Evolutionary conservation across 208 protist species (phyloP).

Genomic region (Trypanosoma rangeli): DNA sequence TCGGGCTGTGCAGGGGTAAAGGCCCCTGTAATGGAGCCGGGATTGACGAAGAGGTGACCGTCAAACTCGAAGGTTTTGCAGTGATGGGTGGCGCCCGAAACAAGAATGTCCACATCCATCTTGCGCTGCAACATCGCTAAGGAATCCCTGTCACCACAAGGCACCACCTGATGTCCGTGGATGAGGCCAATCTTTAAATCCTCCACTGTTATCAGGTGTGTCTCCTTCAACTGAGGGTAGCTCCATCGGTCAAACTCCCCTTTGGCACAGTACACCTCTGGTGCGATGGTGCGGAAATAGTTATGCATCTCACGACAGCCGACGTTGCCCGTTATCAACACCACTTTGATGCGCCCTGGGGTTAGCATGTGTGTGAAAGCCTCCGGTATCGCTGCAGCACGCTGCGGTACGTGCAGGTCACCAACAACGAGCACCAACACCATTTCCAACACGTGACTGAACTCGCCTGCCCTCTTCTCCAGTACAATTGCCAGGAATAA

Average conservation of each 20-base stretch:
- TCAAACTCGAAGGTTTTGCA: slow-evolving; percentile 93
- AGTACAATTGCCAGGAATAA: background rate
- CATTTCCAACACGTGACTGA: slow-evolving; percentile 30
- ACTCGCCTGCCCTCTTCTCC: background rate
- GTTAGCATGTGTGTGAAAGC: slow-evolving; percentile 96
- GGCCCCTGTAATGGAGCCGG: slow-evolving; percentile 98
- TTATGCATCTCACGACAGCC: slow-evolving; percentile 94
- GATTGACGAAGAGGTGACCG: slow-evolving; percentile 98
- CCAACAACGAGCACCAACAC: slow-evolving; percentile 98
- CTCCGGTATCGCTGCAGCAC: slow-evolving; percentile 91
- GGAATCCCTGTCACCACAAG: slow-evolving; percentile 94
- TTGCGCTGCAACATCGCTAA: slow-evolving; percentile 95
- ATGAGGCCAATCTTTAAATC: slow-evolving; percentile 97
- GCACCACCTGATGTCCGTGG: slow-evolving; percentile 97
- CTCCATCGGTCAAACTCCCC: slow-evolving; percentile 96
- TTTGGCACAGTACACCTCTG: slow-evolving; percentile 95
- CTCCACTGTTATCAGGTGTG: slow-evolving; percentile 94
- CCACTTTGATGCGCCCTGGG: slow-evolving; percentile 95
- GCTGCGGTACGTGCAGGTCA: slow-evolving; percentile 98
- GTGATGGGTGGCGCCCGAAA: slow-evolving; percentile 96
- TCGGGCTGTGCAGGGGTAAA: slow-evolving; percentile 70
- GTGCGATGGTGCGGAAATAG: slow-evolving; percentile 95
- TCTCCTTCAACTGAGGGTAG: slow-evolving; percentile 69
- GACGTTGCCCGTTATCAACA: slow-evolving; percentile 99
- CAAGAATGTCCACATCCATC: slow-evolving; percentile 98